phyloP scores from a whole-genome alignment of 352 stramenopile species.

The Pythium vanterpoolii region DNA sequence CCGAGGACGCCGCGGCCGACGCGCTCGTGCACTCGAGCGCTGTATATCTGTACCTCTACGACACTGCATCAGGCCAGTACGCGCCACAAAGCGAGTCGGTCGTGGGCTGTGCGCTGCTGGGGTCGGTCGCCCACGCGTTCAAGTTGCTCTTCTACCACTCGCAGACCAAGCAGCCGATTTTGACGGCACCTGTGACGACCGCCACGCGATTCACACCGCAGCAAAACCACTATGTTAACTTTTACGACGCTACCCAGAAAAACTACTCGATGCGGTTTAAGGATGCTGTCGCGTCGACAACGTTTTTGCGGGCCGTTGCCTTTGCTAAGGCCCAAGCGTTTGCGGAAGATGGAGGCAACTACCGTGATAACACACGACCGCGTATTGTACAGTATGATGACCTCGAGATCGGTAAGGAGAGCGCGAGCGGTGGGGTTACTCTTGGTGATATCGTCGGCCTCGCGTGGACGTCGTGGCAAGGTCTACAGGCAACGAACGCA shows the following conservation, averaged over 20 bases:
- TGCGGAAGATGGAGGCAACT: conserved; percentile 16
- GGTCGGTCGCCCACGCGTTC: conserved; percentile 25
- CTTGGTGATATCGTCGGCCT: conserved; percentile 51
- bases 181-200: conserved; percentile 40
- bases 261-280: conserved; percentile 82
- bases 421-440: conserved; percentile 30
- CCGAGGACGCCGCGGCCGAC: conserved; percentile 19
- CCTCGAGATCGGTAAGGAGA: conserved; percentile 40
- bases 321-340: conserved; percentile 54
- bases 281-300: conserved; percentile 30
- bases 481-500: conserved; percentile 11
- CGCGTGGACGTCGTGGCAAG: conserved; percentile 51
- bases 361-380: background rate
- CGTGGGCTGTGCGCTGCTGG: conserved; percentile 59
- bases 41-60: conserved; percentile 73
- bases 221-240: conserved; percentile 73
- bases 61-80: conserved; percentile 46
- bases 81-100: conserved; percentile 53
- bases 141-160: conserved; percentile 71
- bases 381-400: conserved; percentile 35
- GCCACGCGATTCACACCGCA: conserved; percentile 51
- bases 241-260: conserved; percentile 45
- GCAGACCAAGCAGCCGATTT: conserved; percentile 52
- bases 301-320: conserved; percentile 51
- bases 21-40: conserved; percentile 62